These are phyloP conservation scores for Trebouxia gelatinosa DNA, from an alignment of 163 green algal genomes.

Conservation along the genomic window DNA sequence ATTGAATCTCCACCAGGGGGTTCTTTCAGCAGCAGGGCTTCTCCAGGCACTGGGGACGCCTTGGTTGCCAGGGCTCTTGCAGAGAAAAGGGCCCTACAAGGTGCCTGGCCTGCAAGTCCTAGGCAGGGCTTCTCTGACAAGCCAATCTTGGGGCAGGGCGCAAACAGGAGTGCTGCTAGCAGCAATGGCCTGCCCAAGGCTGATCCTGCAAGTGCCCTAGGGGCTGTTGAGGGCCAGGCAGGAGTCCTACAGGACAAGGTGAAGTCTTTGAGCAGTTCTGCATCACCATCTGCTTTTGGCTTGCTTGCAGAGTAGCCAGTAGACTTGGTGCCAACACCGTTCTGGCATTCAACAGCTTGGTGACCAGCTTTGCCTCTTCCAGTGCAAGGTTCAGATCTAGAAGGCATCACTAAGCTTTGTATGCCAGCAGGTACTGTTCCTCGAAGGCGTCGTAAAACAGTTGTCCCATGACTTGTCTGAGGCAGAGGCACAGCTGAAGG, in stretches of 20 bases:
- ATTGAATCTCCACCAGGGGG: too few species aligned
- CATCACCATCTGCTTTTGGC: background rate
- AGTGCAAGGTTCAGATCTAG: background rate
- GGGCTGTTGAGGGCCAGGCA: slow-evolving; percentile 39
- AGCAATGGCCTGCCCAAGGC: slow-evolving; percentile 27
- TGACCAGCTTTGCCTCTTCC: background rate
- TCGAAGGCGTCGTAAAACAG: background rate
- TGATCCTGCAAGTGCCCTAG: slow-evolving; percentile 56
- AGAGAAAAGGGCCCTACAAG: too few species aligned
- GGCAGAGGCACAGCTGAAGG: background rate
- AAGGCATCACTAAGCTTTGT: too few species aligned
- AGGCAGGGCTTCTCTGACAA: slow-evolving; percentile 25
- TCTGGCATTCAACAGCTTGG: background rate
- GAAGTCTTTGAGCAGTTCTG: background rate
- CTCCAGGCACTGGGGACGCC: too few species aligned
- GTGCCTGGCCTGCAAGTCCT: background rate
- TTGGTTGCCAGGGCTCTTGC: too few species aligned
- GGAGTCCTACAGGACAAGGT: background rate
- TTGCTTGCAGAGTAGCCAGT: too few species aligned
- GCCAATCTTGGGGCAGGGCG: slow-evolving; percentile 7
- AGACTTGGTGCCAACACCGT: too few species aligned
- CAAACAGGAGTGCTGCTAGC: background rate
- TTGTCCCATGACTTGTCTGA: background rate
- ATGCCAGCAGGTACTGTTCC: background rate
- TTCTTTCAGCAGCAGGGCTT: too few species aligned